A percentile compares a stretch with the other conserved stretches of the same genome.
Conservation (phyloP, 768 basidiomycete species). For the Termitomyces sp. region DNA sequence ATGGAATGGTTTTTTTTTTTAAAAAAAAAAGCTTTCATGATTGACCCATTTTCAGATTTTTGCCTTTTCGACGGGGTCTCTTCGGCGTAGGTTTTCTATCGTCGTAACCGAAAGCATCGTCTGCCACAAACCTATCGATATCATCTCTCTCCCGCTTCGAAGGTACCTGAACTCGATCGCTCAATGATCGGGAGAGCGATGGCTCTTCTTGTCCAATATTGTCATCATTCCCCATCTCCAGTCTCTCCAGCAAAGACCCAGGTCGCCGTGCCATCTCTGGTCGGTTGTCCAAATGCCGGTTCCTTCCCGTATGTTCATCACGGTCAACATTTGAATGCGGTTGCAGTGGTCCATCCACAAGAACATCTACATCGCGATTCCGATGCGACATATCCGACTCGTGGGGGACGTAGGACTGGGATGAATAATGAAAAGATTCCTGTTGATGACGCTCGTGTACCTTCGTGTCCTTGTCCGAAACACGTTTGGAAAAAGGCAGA, state of each 20-base stretch:
- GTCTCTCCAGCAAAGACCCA: constrained; percentile 28
- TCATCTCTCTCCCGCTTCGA: constrained; percentile 35
- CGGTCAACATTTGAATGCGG: not conserved
- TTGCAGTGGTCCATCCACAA: not conserved
- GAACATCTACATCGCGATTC: not conserved
- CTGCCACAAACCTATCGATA: constrained; percentile 13
- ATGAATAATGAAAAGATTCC: not conserved
- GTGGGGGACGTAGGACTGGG: not conserved
- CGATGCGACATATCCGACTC: not conserved
- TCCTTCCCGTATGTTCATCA: not conserved
- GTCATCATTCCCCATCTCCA: constrained; percentile 18
- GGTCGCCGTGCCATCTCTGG: constrained; percentile 14
- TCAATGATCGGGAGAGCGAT: constrained; percentile 22
- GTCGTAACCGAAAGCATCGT: constrained; percentile 22
- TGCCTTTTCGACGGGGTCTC: constrained; percentile 22
- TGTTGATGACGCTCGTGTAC: not conserved
- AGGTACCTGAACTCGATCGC: constrained; percentile 33
- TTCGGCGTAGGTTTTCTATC: constrained; percentile 21
- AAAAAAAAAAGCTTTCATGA: not conserved
- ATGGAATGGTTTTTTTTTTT: too few species aligned
- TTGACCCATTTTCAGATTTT: constrained; percentile 14
- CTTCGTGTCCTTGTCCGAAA: not conserved
- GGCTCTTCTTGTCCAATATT: constrained; percentile 4
- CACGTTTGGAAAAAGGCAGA: not conserved
- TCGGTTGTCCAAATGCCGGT: constrained; percentile 3